Conservation (phyloP, 148 eudicot genomes). For the Vaccinium vitisidaea region DNA sequence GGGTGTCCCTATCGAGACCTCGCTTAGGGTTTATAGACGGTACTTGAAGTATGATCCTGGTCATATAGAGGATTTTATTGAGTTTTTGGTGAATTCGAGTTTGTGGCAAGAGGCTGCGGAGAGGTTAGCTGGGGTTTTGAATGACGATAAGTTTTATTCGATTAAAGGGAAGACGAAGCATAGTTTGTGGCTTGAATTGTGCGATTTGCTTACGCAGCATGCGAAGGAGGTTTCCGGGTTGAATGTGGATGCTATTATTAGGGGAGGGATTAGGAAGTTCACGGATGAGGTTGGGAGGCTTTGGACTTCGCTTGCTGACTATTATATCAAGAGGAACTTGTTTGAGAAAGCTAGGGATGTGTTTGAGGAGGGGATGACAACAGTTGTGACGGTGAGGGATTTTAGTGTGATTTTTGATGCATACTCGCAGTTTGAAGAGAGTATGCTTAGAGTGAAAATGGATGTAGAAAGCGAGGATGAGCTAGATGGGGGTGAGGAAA, state of each 20-base stretch:
- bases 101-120: constrained; percentile 93
- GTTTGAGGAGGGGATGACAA: constrained; percentile 93
- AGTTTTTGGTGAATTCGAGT: constrained; percentile 65
- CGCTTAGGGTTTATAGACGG: constrained; percentile 88
- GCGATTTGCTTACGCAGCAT: constrained; percentile 87
- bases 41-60: constrained; percentile 87
- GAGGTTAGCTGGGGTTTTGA: constrained; percentile 73
- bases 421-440: constrained; percentile 91
- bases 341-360: constrained; percentile 84
- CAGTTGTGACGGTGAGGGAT: constrained; percentile 86
- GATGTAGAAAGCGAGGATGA: constrained; percentile 61
- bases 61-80: constrained; percentile 88
- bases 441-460: constrained; percentile 79
- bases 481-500: constrained; percentile 36
- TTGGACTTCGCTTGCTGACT: constrained; percentile 90
- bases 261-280: constrained; percentile 53
- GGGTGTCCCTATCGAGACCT: constrained; percentile 89
- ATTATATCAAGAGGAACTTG: constrained; percentile 78
- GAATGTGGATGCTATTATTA: constrained; percentile 93
- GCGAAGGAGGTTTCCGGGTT: constrained; percentile 77
- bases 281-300: constrained; percentile 94
- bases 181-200: constrained; percentile 80
- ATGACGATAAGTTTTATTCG: constrained; percentile 59
- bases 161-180: constrained; percentile 92
- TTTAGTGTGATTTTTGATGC: constrained; percentile 92